A percentile compares a stretch with the other conserved stretches of the same genome.
These are phyloP conservation scores for Aspergillus nanangensis DNA, from an alignment of 495 filamentous ascomycete species.

Conservation along the genomic window DNA sequence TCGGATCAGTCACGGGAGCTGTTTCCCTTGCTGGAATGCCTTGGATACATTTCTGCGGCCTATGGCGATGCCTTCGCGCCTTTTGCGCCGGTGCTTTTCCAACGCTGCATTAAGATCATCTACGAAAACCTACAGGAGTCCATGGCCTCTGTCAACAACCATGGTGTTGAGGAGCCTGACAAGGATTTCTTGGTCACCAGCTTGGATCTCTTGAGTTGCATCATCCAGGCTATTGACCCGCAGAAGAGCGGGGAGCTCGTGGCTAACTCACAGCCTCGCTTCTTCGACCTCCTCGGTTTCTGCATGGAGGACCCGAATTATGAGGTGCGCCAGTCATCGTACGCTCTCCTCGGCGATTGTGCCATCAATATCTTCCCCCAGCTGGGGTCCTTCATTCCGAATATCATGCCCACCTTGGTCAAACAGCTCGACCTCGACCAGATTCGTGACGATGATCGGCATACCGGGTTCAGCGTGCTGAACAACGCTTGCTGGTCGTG, in stretches of 20 bases:
- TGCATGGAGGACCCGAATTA: conserved; percentile 93
- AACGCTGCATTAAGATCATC: conserved; percentile 83
- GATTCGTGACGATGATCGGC: conserved; percentile 66
- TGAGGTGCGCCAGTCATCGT: conserved; percentile 94
- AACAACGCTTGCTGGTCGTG: conserved; percentile 99
- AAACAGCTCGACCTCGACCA: conserved; percentile 80
- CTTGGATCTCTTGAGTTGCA: conserved; percentile 87
- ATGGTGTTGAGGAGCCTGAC: conserved; percentile 73
- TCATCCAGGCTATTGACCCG: conserved; percentile 86
- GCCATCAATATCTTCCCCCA: conserved; percentile 91
- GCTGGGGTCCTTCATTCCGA: conserved; percentile 66
- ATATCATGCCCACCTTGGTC: conserved; percentile 73
- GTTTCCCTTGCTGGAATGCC: conserved; percentile 89
- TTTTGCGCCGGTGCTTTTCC: conserved; percentile 79
- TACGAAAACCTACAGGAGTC: conserved; percentile 82
- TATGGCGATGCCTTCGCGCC: conserved; percentile 78
- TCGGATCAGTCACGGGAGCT: conserved; percentile 87
- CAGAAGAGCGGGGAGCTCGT: conserved; percentile 72
- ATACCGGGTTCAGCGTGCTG: conserved; percentile 79
- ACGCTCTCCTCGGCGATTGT: conserved; percentile 92
- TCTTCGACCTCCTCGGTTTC: conserved; percentile 85
- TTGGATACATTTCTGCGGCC: conserved; percentile 90
- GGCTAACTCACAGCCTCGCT: conserved; percentile 64
- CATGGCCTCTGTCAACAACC: conserved; percentile 57
- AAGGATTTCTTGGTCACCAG: conserved; percentile 98